Conservation (phyloP, 1,284 basidiomycete genomes). For the Neolentinus lepideus region DNA sequence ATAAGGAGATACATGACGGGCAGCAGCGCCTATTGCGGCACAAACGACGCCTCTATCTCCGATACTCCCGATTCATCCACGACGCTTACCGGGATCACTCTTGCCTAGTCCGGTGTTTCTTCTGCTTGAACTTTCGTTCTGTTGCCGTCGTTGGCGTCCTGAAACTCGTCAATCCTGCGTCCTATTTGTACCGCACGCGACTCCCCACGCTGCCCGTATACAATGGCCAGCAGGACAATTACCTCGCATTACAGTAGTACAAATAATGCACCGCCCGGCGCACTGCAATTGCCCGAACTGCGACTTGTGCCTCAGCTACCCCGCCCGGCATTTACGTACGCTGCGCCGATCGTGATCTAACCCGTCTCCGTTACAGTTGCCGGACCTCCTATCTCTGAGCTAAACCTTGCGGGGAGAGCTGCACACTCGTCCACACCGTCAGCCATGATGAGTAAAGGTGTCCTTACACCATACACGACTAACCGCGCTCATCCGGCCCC, state of each 20-base stretch:
- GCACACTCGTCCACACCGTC: too few species aligned
- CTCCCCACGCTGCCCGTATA: neutral
- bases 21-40: neutral
- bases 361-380: neutral
- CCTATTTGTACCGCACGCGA: neutral
- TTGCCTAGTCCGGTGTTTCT: neutral
- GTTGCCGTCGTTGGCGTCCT: neutral
- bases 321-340: neutral
- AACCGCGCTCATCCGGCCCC: neutral
- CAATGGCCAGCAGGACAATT: neutral
- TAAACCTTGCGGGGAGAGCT: neutral
- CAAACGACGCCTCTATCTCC: neutral
- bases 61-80: neutral
- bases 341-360: neutral
- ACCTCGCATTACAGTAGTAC: neutral
- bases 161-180: neutral
- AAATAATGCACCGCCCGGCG: neutral
- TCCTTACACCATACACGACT: neutral
- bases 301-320: neutral
- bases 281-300: neutral
- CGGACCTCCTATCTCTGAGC: neutral
- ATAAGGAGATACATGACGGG: neutral
- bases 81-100: neutral
- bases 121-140: neutral
- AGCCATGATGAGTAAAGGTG: too few species aligned